Base-by-base conservation (phyloP, 73 alveolate genomes). In the Symbiodinium pilosum region DNA sequence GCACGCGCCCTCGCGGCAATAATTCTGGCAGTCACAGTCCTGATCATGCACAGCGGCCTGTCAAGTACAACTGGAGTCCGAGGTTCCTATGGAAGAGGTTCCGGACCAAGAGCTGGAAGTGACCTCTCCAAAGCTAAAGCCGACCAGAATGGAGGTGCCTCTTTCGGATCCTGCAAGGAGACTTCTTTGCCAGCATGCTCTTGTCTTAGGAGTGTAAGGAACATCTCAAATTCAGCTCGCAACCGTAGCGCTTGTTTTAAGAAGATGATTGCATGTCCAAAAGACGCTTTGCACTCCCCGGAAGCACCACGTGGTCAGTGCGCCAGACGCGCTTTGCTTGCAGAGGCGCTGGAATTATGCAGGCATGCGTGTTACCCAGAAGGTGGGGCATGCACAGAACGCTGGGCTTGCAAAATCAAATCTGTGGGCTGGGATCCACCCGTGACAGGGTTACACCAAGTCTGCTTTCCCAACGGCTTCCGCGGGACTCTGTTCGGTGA, bases 21-120 rank as follows among this genome's bases (percentile, higher is more conserved):
- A 20, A 64, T 7, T 24, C n/a, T n/a, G n/a, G n/a, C n/a, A n/a
- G n/a, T n/a, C n/a, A n/a, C n/a, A n/a, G n/a, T n/a, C n/a, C n/a
- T n/a, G n/a, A n/a, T n/a, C n/a, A n/a, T n/a, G n/a, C n/a, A n/a
- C n/a, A n/a, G n/a, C n/a, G n/a, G n/a, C n/a, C n/a, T 18, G 81
- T 24, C 81, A 56, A 34, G 75, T 34, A 18, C 11, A 30, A 21
- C 26, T 20, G 38, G 32, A 9, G 59, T 56, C 26, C 32, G 75
- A 56, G 97, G 97, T 91, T 28, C 97, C 97, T 4, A 91, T 91
- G 97, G 97, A 91, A 16, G 97, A 91, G 52, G 97, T 69, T 7
- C 97, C 97, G 14, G 97, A 91, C 83, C 97, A 91, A n/a, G 97
- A 91, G 77, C 43, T 91, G 43, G 97, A 91, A 43, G 97, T 91